Base-by-base conservation (phyloP, 768 basidiomycete genomes). In the Lactifluus hygrophoroides region DNA sequence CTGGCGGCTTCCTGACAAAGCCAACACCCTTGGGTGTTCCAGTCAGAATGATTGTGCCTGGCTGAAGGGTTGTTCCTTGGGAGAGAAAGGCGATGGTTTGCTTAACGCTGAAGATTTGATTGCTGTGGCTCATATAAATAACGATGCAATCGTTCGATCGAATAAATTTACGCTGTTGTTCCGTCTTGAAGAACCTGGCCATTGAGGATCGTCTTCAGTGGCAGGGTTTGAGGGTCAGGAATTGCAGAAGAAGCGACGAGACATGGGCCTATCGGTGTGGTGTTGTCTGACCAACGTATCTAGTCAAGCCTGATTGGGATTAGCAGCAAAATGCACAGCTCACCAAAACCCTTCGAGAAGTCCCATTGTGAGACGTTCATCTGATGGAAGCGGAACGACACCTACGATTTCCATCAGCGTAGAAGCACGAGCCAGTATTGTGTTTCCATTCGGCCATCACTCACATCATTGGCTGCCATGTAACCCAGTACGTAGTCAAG, bases 311-410 rank as follows among this genome's bases (percentile, higher is more conserved):
- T 23, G 5, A 5, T 42, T 2, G 21, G 13, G 25, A 43, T 5
- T 32, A 23, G 25, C 17, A 7, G 21, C n/a, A 17, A 34, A n/a
- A 42, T 16, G 32, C 42, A 4, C 52, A 17, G 65, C 78, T 25
- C 57, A 86, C 90, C 91, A 64, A 91, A 94, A 42, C 85, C 78
- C 70, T 94, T 94, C 27, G 89, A 90, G 71, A 90, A 93, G 30
- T 80, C 76, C 91, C 92, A 94, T 65, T 94, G 92, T 0, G 86
- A 85, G 10, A 85, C 84, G 3, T 82, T 81, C 72, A 88, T 74
- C 68, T 94, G 92, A 65, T 86, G 84, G 62, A 85, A 83, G 42
- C 92, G 81, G 80, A 92, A 91, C 5, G 90, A 91, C 3, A 88
- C 78, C 85, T 86, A 38, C 25, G 10, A 30, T 50, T 27, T 44